Evolutionary conservation across 73 alveolate species (phyloP).

Genomic region (Paramecium pentaurelia): DNA sequence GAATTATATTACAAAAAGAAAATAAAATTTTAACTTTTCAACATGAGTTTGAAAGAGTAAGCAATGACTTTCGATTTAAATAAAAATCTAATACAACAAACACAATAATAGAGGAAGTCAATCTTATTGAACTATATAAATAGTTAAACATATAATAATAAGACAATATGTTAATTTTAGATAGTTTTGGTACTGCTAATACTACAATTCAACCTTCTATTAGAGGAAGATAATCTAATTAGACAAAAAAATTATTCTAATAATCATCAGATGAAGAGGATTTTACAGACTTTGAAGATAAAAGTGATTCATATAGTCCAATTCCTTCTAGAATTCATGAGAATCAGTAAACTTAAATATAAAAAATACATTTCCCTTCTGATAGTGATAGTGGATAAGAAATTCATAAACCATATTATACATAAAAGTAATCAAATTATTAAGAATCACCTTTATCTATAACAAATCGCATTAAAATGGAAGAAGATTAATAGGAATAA

Average conservation of each 20-base stretch:
- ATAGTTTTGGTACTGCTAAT: not conserved
- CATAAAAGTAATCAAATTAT: not conserved
- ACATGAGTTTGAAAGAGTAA: not conserved
- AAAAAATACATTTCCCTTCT: not conserved
- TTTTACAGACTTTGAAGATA: not conserved
- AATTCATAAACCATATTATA: not conserved
- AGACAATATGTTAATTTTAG: not conserved
- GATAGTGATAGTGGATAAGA: not conserved
- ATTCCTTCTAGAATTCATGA: not conserved
- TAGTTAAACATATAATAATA: not conserved
- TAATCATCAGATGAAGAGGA: not conserved
- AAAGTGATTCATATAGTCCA: not conserved
- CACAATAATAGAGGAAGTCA: not conserved
- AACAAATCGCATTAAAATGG: not conserved
- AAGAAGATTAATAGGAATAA: not conserved
- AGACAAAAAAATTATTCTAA: not conserved
- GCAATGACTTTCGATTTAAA: not conserved
- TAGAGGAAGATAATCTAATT: not conserved
- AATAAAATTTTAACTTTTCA: not conserved
- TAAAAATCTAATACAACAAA: not conserved
- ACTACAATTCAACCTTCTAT: not conserved
- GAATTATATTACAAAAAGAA: not conserved
- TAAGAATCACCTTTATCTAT: not conserved
- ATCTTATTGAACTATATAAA: not conserved
- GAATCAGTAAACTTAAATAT: not conserved